phyloP scores from a whole-genome alignment of 2,329 filamentous ascomycete species.

The Aspergillus sclerotialis region DNA sequence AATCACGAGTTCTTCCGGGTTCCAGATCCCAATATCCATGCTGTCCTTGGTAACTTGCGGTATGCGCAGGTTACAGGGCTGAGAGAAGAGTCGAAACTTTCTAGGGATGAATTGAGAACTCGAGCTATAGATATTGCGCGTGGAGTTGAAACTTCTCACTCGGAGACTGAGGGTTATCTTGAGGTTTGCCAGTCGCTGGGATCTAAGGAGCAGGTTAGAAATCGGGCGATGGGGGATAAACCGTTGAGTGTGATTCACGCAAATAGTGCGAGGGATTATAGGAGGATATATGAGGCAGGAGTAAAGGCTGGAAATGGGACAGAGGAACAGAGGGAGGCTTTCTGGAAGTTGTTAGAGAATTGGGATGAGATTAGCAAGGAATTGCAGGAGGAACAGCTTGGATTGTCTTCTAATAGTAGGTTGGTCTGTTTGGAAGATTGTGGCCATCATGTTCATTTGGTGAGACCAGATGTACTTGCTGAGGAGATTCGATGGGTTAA shows the following conservation, averaged over 20 bases:
- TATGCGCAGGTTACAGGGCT: slow-evolving; percentile 26
- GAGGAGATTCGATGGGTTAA: slow-evolving; percentile 30
- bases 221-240: slow-evolving; percentile 16
- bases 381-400: slow-evolving; percentile 26
- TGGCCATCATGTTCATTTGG: slow-evolving; percentile 33
- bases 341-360: slow-evolving; percentile 21
- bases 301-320: slow-evolving; percentile 28
- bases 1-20: slow-evolving; percentile 22
- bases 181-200: slow-evolving; percentile 21
- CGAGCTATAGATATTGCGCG: slow-evolving; percentile 24
- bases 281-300: slow-evolving; percentile 25
- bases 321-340: slow-evolving; percentile 19
- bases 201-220: slow-evolving; percentile 24
- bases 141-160: slow-evolving; percentile 12
- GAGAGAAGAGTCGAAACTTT: slow-evolving; percentile 19
- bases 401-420: slow-evolving; percentile 21
- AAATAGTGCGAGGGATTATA: slow-evolving; percentile 24
- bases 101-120: slow-evolving; percentile 27
- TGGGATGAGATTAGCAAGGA: slow-evolving; percentile 21
- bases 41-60: slow-evolving; percentile 24
- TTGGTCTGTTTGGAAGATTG: slow-evolving; percentile 27
- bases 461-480: slow-evolving; percentile 30
- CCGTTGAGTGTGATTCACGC: slow-evolving; percentile 32
- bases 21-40: slow-evolving; percentile 23
- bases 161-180: slow-evolving; percentile 14